These are phyloP conservation scores for Penicillium canariense DNA, from an alignment of 495 filamentous ascomycete species.

Conservation along the genomic window DNA sequence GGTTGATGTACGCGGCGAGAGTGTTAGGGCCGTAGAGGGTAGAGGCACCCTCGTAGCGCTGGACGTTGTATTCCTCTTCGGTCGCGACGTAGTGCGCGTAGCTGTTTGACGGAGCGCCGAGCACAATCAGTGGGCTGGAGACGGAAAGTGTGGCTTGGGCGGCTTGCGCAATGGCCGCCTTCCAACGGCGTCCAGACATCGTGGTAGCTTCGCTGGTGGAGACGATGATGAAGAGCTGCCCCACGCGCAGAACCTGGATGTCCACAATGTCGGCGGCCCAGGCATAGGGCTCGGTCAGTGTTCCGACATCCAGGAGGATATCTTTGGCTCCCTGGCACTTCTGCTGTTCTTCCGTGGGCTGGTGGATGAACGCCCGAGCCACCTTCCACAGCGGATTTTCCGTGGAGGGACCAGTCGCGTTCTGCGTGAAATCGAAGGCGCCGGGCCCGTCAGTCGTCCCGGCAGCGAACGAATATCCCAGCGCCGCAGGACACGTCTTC, in stretches of 20 bases:
- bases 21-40: constrained; percentile 94
- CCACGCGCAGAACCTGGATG: constrained; percentile 83
- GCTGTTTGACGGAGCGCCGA: constrained; percentile 92
- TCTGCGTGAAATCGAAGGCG: constrained; percentile 92
- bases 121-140: constrained; percentile 67
- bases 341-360: constrained; percentile 67
- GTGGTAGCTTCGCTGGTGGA: constrained; percentile 91
- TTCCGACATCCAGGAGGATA: constrained; percentile 86
- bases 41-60: constrained; percentile 93
- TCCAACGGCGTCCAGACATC: constrained; percentile 94
- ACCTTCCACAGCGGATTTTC: constrained; percentile 76
- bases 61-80: constrained; percentile 83
- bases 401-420: constrained; percentile 68
- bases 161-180: constrained; percentile 66
- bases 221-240: constrained; percentile 83
- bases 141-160: constrained; percentile 46
- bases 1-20: constrained; percentile 84
- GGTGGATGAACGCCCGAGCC: constrained; percentile 69
- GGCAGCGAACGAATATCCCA: constrained; percentile 92
- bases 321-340: constrained; percentile 83
- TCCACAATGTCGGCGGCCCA: constrained; percentile 96
- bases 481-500: constrained; percentile 81
- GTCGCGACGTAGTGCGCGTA: constrained; percentile 97
- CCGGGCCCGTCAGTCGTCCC: constrained; percentile 94
- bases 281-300: constrained; percentile 72